These are phyloP conservation scores for Sphaerostilbella broomeana DNA, from an alignment of 2,329 filamentous ascomycete genomes.

Conservation along the genomic window DNA sequence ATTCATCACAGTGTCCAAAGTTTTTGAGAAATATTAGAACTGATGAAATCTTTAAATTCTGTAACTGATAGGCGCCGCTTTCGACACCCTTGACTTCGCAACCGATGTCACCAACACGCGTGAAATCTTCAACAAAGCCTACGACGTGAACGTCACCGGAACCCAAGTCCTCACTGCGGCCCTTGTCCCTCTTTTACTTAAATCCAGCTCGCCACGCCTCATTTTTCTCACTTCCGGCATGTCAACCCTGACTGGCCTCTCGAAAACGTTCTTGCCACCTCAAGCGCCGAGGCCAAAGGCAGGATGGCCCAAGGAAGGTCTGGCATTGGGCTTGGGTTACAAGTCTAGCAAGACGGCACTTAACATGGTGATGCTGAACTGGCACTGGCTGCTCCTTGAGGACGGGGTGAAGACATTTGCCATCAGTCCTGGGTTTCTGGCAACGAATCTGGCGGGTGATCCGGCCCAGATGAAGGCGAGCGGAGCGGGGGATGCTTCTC, in stretches of 20 bases:
- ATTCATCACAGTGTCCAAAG: too few species aligned
- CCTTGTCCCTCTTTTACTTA: slow-evolving; percentile 39
- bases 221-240: slow-evolving; percentile 43
- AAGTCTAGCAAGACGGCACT: slow-evolving; percentile 22
- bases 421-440: slow-evolving; percentile 43
- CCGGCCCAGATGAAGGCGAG: slow-evolving; percentile 26
- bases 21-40: too few species aligned
- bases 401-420: slow-evolving; percentile 46
- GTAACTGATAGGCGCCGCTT: slow-evolving; percentile 30
- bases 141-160: slow-evolving; percentile 45
- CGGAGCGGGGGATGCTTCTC: slow-evolving; percentile 28
- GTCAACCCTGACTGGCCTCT: slow-evolving; percentile 30
- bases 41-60: too few species aligned
- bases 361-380: slow-evolving; percentile 34
- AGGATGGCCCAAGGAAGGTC: slow-evolving; percentile 48
- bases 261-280: slow-evolving; percentile 20
- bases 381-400: slow-evolving; percentile 35
- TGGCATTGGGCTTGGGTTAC: slow-evolving; percentile 21
- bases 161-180: slow-evolving; percentile 35
- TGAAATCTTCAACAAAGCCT: slow-evolving; percentile 38
- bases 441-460: slow-evolving; percentile 36
- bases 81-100: slow-evolving; percentile 29
- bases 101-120: slow-evolving; percentile 27
- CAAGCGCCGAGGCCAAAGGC: slow-evolving; percentile 21
- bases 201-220: slow-evolving; percentile 35